Percentiles rank a stretch among this genome's conserved stretches.
These are phyloP conservation scores for Trametes gibbosa DNA, from an alignment of 768 basidiomycete species.

Conservation along the genomic window DNA sequence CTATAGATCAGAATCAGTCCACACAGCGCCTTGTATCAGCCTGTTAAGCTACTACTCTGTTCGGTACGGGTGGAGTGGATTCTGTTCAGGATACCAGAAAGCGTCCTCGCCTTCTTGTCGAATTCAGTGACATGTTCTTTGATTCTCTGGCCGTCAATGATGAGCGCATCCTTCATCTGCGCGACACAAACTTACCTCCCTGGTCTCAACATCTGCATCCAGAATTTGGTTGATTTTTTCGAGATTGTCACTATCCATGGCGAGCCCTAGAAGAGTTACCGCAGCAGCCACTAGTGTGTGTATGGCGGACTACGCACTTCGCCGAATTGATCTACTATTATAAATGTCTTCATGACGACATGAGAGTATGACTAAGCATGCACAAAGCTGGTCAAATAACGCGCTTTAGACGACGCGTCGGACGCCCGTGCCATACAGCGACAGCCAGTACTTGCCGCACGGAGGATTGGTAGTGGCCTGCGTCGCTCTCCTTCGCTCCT, in stretches of 20 bases:
- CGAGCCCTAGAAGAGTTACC: constrained; percentile 1
- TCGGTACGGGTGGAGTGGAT: constrained; percentile 71
- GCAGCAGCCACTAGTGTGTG: neutral
- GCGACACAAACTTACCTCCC: constrained; percentile 50
- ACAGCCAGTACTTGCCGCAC: neutral
- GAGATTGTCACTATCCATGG: constrained; percentile 57
- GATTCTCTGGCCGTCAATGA: constrained; percentile 56
- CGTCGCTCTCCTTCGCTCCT: neutral
- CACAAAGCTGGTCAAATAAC: constrained; percentile 10
- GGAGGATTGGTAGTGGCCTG: neutral
- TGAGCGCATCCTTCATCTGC: neutral
- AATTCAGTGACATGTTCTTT: constrained; percentile 71
- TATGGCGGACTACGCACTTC: too few relatives aligned
- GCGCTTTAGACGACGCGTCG: constrained; percentile 14
- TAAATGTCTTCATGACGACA: neutral
- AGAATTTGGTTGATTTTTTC: constrained; percentile 57
- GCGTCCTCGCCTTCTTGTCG: constrained; percentile 70
- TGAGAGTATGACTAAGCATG: neutral
- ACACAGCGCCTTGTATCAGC: too few relatives aligned
- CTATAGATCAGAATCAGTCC: constrained; percentile 33
- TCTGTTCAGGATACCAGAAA: constrained; percentile 75
- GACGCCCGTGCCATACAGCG: neutral
- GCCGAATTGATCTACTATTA: too few relatives aligned
- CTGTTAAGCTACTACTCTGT: constrained; percentile 40
- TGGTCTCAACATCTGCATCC: constrained; percentile 59